Conservation (phyloP, 108 stramenopile genomes). For the Pseudonitzschia multiseries region DNA sequence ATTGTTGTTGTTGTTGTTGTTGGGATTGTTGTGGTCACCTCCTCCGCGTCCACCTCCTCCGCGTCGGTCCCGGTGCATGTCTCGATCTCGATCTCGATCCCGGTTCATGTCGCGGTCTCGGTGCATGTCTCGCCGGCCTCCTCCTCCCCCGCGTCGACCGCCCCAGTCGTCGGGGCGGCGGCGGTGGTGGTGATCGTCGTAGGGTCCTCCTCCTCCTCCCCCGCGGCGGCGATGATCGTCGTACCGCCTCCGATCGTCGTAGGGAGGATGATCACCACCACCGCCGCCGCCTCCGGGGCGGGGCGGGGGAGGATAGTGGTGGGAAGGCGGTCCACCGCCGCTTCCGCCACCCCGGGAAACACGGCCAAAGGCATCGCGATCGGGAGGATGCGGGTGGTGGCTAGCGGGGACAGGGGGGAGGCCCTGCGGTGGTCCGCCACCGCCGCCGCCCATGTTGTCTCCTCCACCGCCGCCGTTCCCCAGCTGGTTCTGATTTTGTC, state of each 20-base stretch:
- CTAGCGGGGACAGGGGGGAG: background rate
- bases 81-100: constrained; percentile 5
- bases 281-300: too few relatives aligned
- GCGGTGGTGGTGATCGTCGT: background rate
- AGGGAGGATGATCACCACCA: background rate
- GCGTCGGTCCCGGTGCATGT: constrained; percentile 13
- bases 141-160: background rate
- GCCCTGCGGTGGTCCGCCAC: background rate
- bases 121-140: constrained; percentile 9
- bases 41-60: constrained; percentile 16
- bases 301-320: too few relatives aligned
- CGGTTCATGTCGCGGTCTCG: constrained; percentile 1
- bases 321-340: background rate
- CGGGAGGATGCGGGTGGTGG: background rate
- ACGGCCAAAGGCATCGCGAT: constrained; percentile 33
- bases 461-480: background rate
- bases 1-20: constrained; percentile 3
- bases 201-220: constrained; percentile 1
- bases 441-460: background rate
- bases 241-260: background rate
- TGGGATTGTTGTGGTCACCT: constrained; percentile 1
- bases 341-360: constrained; percentile 5
- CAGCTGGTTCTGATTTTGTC: constrained; percentile 24
- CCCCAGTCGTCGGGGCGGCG: background rate
- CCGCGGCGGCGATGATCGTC: background rate